Evolutionary conservation across 2,329 filamentous ascomycete species (phyloP).

Genomic region (Cordyceps javanica): DNA sequence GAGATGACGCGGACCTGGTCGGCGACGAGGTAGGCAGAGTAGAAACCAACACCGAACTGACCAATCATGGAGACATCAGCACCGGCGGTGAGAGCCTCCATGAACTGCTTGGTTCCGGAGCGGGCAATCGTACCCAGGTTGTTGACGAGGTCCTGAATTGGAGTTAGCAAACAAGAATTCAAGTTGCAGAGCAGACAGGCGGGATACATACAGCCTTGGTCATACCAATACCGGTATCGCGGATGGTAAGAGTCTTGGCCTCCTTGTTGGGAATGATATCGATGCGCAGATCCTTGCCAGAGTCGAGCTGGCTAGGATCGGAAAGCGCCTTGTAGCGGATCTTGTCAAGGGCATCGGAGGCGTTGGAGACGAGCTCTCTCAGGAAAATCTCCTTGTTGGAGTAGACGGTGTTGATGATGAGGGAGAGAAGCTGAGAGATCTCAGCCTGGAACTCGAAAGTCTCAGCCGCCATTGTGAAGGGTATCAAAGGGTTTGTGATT

Average conservation of each 20-base stretch:
- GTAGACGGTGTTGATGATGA: slow-evolving; percentile 99
- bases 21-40: slow-evolving; percentile 98
- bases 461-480: slow-evolving; percentile 78
- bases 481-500: slow-evolving; percentile 31
- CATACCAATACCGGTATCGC: slow-evolving; percentile 98
- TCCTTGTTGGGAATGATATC: slow-evolving; percentile 98
- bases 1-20: slow-evolving; percentile 93
- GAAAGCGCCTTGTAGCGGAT: slow-evolving; percentile 98
- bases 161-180: slow-evolving; percentile 32
- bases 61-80: slow-evolving; percentile 99
- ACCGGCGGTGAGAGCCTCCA: slow-evolving; percentile 97
- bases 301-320: slow-evolving; percentile 94
- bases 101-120: slow-evolving; percentile 99
- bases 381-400: slow-evolving; percentile 99
- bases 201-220: slow-evolving; percentile 86
- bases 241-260: slow-evolving; percentile 95
- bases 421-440: slow-evolving; percentile 99
- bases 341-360: slow-evolving; percentile 99
- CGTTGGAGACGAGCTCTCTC: slow-evolving; percentile 96
- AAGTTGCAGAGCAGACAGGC: too few relatives aligned
- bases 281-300: slow-evolving; percentile 95
- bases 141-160: slow-evolving; percentile 87
- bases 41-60: slow-evolving; percentile 99
- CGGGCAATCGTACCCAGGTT: slow-evolving; percentile 99
- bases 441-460: slow-evolving; percentile 99